Evolutionary conservation across 768 basidiomycete genomes (phyloP), one percentile per base, ranked within the genome.

Genomic region (Amanita rubescens): DNA sequence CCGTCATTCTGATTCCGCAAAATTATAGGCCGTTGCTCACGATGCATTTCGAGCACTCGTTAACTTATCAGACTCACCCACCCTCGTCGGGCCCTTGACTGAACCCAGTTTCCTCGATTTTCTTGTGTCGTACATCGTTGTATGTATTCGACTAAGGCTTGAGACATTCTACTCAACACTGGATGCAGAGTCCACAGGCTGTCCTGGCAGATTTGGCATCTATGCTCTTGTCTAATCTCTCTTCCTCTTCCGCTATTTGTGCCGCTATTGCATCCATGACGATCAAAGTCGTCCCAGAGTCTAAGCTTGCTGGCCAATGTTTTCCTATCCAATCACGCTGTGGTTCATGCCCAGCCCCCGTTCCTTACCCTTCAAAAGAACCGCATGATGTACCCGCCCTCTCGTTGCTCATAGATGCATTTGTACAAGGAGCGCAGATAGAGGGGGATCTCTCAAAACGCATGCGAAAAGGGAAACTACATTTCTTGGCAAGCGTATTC

Each of bases 201-300:
- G 82, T 87, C 54, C 85, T 97, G 24, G 92, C 93, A 32, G 94
- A 97, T 73, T 81, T 98, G 17, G 92, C 94, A 3, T 80, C 91
- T n/a, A 98, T 98, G 95, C 75, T 97, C 1, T 77, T 98, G 9
- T 95, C 94, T n/a, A 98, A 98, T 70, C 71, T 96, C 32, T 89
- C 92, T 8, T 78, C 87, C 4, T 84, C 89, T 41, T 75, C 87
- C 2, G 68, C 78, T 0, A 78, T 87, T 50, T 86, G 89, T 58
- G 71, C 78, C 9, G 66, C 75, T 7, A 66, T 98, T 8, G 70
- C 92, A 5, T 72, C 73, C 1, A 71, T 94, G 41, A 80, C 80
- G 55, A 76, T 96, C 44, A 70, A 82, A 2, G 71, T 94, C 42
- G 74, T 89, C 15, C 67, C 72, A 8, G 75, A 76, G 51, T 56